phyloP scores from a whole-genome alignment of 2,329 filamentous ascomycete species.

The Cercospora sojina region DNA sequence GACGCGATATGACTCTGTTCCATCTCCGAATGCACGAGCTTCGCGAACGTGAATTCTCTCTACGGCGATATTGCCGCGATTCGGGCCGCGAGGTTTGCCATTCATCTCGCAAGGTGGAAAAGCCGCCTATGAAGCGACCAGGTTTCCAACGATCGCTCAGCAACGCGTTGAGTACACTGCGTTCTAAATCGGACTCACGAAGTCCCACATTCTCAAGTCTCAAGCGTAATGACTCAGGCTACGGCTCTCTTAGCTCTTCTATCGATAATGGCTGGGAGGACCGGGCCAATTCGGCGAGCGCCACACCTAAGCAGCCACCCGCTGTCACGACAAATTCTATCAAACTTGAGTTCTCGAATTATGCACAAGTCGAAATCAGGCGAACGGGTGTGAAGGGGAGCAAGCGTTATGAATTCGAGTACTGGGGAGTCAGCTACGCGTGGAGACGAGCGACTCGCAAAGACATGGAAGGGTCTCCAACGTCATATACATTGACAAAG shows the following conservation, averaged over 20 bases:
- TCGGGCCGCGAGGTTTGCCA: conserved; percentile 92
- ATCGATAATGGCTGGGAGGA: conserved; percentile 44
- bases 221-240: conserved; percentile 60
- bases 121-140: conserved; percentile 52
- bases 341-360: conserved; percentile 95
- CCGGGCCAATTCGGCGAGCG: conserved; percentile 50
- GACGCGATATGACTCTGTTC: conserved; percentile 70
- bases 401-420: conserved; percentile 87
- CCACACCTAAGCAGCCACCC: conserved; percentile 14
- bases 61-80: conserved; percentile 86
- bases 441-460: conserved; percentile 76
- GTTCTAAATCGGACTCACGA: conserved; percentile 56
- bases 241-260: conserved; percentile 43
- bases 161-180: conserved; percentile 57
- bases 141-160: conserved; percentile 59
- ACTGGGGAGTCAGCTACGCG: conserved; percentile 82
- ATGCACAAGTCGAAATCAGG: conserved; percentile 83
- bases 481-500: conserved; percentile 78
- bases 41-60: conserved; percentile 79
- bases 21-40: conserved; percentile 95
- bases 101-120: conserved; percentile 68
- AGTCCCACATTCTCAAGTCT: conserved; percentile 43
- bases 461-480: conserved; percentile 61
- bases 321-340: conserved; percentile 59
- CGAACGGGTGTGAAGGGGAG: conserved; percentile 64